Conservation (phyloP, 805 yeast species). For the Yamadazyma scolyti region DNA sequence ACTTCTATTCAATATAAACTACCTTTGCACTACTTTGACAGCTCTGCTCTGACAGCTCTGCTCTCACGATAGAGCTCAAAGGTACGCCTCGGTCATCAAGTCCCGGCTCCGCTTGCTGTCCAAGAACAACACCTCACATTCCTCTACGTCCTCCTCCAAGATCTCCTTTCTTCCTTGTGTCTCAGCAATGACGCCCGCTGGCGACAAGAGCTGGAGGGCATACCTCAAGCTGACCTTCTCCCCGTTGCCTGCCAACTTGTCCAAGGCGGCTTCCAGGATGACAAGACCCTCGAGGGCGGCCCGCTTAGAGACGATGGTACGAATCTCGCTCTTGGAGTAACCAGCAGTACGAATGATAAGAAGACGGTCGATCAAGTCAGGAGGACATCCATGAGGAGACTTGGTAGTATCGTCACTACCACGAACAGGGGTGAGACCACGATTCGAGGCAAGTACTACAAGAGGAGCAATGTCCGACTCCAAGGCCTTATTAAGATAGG, state of each 20-base stretch:
- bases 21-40: too few relatives aligned
- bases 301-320: slow-evolving; percentile 77
- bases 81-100: too few relatives aligned
- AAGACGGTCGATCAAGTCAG: slow-evolving; percentile 88
- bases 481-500: slow-evolving; percentile 89
- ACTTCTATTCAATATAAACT: too few relatives aligned
- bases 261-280: slow-evolving; percentile 65
- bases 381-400: slow-evolving; percentile 96
- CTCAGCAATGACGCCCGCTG: slow-evolving; percentile 79
- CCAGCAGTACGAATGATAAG: slow-evolving; percentile 90
- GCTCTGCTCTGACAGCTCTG: too few relatives aligned
- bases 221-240: slow-evolving; percentile 80
- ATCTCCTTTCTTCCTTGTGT: slow-evolving; percentile 71
- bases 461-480: slow-evolving; percentile 92
- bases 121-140: slow-evolving; percentile 75
- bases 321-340: slow-evolving; percentile 80
- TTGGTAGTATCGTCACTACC: slow-evolving; percentile 80
- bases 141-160: slow-evolving; percentile 69
- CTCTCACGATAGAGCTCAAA: too few relatives aligned
- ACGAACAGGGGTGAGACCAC: slow-evolving; percentile 87
- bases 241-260: slow-evolving; percentile 70
- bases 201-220: slow-evolving; percentile 86
- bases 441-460: slow-evolving; percentile 92
- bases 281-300: slow-evolving; percentile 73
- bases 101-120: too few relatives aligned